Base-by-base conservation (phyloP, 192 early-diverging fungal species). In the Coemansia javaensis region DNA sequence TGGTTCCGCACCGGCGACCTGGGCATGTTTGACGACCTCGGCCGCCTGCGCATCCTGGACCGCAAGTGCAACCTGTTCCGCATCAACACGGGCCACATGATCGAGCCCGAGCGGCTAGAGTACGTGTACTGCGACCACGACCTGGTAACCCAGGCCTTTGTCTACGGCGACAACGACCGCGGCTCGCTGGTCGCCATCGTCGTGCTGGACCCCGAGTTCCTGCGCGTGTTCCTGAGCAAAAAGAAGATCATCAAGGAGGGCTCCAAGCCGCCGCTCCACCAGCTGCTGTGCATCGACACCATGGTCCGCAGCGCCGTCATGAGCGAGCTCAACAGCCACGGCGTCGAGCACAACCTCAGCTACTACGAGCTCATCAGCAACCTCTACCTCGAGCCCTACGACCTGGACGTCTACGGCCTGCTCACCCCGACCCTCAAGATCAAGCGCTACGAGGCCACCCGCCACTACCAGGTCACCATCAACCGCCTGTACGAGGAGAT, bases 1-100 rank as follows among this genome's bases (percentile, higher is more conserved):
- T 96, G 91, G 91, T 73, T 94, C 51, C 82, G 79, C 60, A 94
- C 91, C n/a, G 93, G 93, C 33, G 93, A 93, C 70, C 89, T 98
- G 60, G 95, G 84, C 47, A 87, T 91, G 81, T 88, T 85, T 80
- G 79, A 85, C 53, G 69, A 82, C 8, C 83, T 92, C 50, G 92
- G 92, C 9, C 78, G 85, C 33, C 60, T 98, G 17, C 68, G 78
- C 25, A 83, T 98, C 33, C 94, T 98, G 58, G 95, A 98, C 67
- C 84, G 95, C 48, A 89, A 86, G 61, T 94, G 93, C 85, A 96
- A 94, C 66, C 81, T 98, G 31, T 87, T 98, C 63, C 93, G 90
- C 62, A 74, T 94, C 44, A 77, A 80, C 17, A 80, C 93, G 47
- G 95, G 91, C 43, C 92, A 96, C 58, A 82, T 87, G 66, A 90